These are phyloP conservation scores for Mangifera indica DNA, from an alignment of 345 rosid genomes.

Conservation along the genomic window DNA sequence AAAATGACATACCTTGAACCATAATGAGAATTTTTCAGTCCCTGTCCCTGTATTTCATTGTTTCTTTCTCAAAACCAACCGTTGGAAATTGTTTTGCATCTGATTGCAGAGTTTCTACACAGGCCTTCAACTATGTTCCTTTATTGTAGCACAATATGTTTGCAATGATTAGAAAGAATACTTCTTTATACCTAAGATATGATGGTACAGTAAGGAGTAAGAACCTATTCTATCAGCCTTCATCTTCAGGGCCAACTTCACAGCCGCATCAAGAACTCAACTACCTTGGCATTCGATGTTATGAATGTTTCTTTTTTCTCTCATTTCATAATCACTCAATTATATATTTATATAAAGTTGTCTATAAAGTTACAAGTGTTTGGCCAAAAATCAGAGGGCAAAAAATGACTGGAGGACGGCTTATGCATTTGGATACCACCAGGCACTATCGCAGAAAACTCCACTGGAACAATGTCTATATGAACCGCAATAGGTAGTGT, in stretches of 20 bases:
- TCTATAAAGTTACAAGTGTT: no score
- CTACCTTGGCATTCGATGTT: slow-evolving; percentile 80
- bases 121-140: slow-evolving; percentile 84
- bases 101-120: slow-evolving; percentile 67
- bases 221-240: slow-evolving; percentile 70
- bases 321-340: slow-evolving; percentile 79
- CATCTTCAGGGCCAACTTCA: slow-evolving; percentile 73
- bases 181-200: neutral
- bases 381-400: slow-evolving; percentile 4
- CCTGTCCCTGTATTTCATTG: slow-evolving; percentile 77
- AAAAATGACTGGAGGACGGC: slow-evolving; percentile 14
- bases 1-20: slow-evolving; percentile 27
- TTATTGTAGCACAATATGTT: slow-evolving; percentile 4
- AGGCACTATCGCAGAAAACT: slow-evolving; percentile 97
- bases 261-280: slow-evolving; percentile 87
- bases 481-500: slow-evolving; percentile 87
- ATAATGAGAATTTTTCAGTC: slow-evolving; percentile 29
- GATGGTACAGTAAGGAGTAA: slow-evolving; percentile 7
- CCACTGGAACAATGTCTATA: slow-evolving; percentile 95
- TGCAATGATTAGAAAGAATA: neutral
- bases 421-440: slow-evolving; percentile 97
- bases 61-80: slow-evolving; percentile 86
- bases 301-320: no score
- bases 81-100: slow-evolving; percentile 86
- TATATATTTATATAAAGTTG: no score